Base-by-base conservation (phyloP, 805 yeast species). In the Komagataella pseudopastoris region DNA sequence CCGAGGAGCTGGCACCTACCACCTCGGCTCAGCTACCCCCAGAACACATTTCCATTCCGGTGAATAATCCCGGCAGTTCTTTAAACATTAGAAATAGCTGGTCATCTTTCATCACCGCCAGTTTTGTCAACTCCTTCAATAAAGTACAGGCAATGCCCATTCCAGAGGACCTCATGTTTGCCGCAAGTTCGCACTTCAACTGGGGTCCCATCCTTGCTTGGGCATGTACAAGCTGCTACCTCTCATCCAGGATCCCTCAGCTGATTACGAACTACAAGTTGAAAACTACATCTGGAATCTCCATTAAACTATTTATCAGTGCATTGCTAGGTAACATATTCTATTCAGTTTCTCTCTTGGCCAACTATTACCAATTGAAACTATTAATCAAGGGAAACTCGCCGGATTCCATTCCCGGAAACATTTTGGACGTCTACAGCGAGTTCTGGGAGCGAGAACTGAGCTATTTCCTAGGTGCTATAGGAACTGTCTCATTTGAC, bases 401-500 rank as follows among this genome's bases (percentile, higher is more conserved):
- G 14, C 14, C 39, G n/a, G 39, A 30, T 30, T 30, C 39, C 14
- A 10, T 30, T 14, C 39, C 39, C 14, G 14, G 14, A 8, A 30
- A 30, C 14, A 30, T 30, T 30, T 30, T 30, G 14, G 39, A 30
- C 39, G 8, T 30, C 14, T 54, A 65, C 1, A 60, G 57, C 44
- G 71, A 71, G 49, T 67, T 77, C 50, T 80, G 81, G 58, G 49
- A 51, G 3, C 55, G 60, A 3, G 68, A 68, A 51, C 45, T 65
- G 16, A 62, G 69, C 55, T 78, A 76, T 58, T 64, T 78, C 3
- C 56, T 76, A 17, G 82, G 82, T 5, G 72, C 80, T 36, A 54
- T 77, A 2, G 81, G 82, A 6, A 77, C 83, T 1, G 70, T 77
- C 2, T 54, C 69, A 3, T 75, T 77, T 55, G 83, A 78, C 56